Conservation (phyloP, 495 filamentous ascomycete genomes). For the Aspergillus panamensis region DNA sequence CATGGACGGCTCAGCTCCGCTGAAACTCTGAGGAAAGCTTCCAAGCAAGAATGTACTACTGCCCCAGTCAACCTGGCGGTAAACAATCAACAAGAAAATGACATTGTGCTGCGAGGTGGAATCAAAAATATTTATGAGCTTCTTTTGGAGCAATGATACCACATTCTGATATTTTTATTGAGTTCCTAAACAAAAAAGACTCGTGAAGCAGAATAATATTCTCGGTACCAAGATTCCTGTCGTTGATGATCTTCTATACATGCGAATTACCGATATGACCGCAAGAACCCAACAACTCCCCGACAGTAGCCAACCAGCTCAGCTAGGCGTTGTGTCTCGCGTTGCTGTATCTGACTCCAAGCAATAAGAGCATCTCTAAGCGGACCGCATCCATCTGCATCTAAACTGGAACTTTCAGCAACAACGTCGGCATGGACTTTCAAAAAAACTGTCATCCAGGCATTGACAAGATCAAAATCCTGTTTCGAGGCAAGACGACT, state of each 20-base stretch:
- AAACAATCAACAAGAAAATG: background rate
- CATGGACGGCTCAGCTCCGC: too few relatives aligned
- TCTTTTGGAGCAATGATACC: constrained; percentile 13
- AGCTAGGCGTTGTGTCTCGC: constrained; percentile 66
- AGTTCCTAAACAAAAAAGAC: background rate
- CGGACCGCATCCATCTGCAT: constrained; percentile 34
- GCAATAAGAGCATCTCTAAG: constrained; percentile 52
- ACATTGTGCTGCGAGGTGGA: background rate
- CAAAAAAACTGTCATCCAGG: constrained; percentile 94
- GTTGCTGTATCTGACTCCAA: constrained; percentile 66
- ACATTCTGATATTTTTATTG: background rate
- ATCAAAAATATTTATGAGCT: constrained; percentile 4
- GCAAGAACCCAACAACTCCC: constrained; percentile 84
- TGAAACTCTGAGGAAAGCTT: background rate
- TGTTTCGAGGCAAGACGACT: constrained; percentile 56
- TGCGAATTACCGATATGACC: constrained; percentile 49
- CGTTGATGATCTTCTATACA: background rate
- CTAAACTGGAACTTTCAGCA: constrained; percentile 39
- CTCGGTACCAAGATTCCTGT: background rate
- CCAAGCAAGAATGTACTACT: background rate
- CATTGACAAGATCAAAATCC: constrained; percentile 91
- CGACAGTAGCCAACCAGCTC: constrained; percentile 79
- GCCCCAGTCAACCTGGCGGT: background rate
- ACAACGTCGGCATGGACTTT: constrained; percentile 66
- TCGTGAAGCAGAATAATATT: background rate